phyloP scores from a whole-genome alignment of 805 yeast genomes.

The Yamadazyma olivae region DNA sequence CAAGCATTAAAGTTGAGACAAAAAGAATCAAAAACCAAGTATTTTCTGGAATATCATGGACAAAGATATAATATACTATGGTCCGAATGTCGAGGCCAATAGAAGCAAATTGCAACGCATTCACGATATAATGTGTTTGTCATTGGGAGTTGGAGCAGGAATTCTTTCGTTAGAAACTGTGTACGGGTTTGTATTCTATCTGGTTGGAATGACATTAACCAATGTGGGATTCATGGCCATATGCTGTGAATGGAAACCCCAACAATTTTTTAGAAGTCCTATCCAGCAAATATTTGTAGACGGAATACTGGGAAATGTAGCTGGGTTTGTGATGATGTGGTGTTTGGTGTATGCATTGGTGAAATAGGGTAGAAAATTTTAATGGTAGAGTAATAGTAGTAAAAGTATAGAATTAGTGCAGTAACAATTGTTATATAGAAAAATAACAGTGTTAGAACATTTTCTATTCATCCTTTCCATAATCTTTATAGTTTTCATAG shows the following conservation, averaged over 20 bases:
- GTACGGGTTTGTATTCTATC: constrained; percentile 34
- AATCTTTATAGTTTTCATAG: too few relatives aligned
- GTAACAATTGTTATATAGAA: too few relatives aligned
- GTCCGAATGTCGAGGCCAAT: constrained; percentile 28
- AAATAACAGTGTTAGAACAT: too few relatives aligned
- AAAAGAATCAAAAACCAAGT: too few relatives aligned
- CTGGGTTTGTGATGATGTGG: constrained; percentile 48
- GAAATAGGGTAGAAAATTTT: constrained; percentile 12
- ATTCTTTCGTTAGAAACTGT: constrained; percentile 35
- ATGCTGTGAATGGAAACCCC: constrained; percentile 30
- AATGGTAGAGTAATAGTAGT: too few relatives aligned
- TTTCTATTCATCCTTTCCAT: too few relatives aligned
- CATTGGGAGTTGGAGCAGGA: constrained; percentile 40
- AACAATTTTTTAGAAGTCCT: constrained; percentile 26
- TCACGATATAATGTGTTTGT: constrained; percentile 36
- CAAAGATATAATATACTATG: constrained; percentile 18
- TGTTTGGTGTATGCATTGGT: constrained; percentile 44
- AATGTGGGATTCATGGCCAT: constrained; percentile 25
- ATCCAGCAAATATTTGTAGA: constrained; percentile 30
- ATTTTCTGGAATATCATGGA: too few relatives aligned
- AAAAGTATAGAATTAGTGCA: too few relatives aligned
- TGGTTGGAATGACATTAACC: constrained; percentile 29
- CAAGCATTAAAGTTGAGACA: too few relatives aligned
- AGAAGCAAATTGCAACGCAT: constrained; percentile 25
- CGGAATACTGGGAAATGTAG: constrained; percentile 28